Evolutionary conservation across 116 monocot species (phyloP).

Genomic region (Phalaenopsis hybrid): DNA sequence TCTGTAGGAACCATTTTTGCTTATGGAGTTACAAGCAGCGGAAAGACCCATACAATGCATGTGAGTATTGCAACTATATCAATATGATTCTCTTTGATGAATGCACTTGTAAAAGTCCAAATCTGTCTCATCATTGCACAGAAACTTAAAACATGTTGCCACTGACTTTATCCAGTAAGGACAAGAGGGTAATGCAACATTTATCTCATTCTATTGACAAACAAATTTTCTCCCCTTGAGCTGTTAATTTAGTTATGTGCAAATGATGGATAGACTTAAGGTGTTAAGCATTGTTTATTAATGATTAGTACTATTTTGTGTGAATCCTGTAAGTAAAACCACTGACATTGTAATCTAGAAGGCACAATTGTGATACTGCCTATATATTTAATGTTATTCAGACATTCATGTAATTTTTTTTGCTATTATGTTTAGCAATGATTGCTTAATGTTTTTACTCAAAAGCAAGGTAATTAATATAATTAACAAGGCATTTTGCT

Average conservation of each 20-base stretch:
- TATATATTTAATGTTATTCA: neutral
- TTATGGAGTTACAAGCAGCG: conserved; percentile 96
- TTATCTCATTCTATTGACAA: neutral
- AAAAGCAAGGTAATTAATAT: neutral
- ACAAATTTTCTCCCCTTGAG: neutral
- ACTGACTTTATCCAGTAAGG: neutral
- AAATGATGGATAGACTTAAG: neutral
- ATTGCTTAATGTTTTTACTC: neutral
- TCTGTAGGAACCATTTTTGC: conserved; percentile 90
- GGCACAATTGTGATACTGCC: neutral
- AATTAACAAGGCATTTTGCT: neutral
- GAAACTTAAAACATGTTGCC: neutral
- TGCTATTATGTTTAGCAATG: neutral
- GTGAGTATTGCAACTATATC: conserved; percentile 30
- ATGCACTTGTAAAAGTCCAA: neutral
- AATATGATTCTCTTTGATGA: neutral
- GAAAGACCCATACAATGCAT: conserved; percentile 97
- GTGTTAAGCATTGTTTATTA: neutral
- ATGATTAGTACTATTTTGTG: neutral
- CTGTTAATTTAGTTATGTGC: neutral
- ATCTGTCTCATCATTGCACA: neutral
- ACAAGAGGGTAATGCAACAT: neutral
- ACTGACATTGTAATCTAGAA: neutral
- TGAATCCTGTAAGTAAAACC: neutral
- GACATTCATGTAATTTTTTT: neutral